Percentiles rank a stretch among this genome's conserved stretches.
These are phyloP conservation scores for Podospora tetraspora DNA, from an alignment of 495 filamentous ascomycete species.

Conservation along the genomic window DNA sequence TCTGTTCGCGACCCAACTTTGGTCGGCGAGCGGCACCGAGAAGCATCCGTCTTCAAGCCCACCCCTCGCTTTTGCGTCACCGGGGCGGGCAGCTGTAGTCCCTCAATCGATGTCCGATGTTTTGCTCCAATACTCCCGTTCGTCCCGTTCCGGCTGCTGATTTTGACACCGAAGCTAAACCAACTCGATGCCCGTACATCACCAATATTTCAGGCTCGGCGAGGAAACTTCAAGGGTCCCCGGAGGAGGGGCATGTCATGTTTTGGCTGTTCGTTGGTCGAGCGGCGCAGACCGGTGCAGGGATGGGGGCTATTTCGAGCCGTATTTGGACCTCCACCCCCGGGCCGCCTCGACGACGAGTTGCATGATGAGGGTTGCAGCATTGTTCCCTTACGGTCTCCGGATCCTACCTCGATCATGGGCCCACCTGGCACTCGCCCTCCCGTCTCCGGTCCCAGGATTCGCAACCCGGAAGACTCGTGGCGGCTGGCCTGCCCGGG, in stretches of 20 bases:
- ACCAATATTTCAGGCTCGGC: neutral
- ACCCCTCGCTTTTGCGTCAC: neutral
- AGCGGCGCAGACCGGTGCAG: neutral
- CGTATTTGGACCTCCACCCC: neutral
- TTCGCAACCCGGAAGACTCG: neutral
- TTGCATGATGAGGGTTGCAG: slow-evolving; percentile 13
- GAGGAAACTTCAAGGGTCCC: neutral
- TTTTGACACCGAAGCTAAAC: neutral
- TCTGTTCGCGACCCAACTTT: slow-evolving; percentile 8
- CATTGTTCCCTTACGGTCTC: slow-evolving; percentile 2
- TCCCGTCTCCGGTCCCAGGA: slow-evolving; percentile 1
- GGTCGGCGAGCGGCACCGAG: slow-evolving; percentile 4
- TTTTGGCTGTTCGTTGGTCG: neutral
- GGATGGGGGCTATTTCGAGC: slow-evolving; percentile 12
- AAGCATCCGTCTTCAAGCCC: neutral
- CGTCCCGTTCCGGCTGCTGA: neutral
- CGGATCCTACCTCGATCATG: slow-evolving; percentile 3
- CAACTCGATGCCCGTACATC: neutral
- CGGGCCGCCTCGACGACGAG: slow-evolving; percentile 5
- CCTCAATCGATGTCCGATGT: neutral
- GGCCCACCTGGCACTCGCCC: slow-evolving; percentile 1
- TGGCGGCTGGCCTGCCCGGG: slow-evolving; percentile 7
- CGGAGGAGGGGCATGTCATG: neutral
- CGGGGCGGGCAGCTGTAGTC: neutral
- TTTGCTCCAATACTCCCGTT: neutral